These are phyloP conservation scores for Pyrus bretschneideri DNA, from an alignment of 306 rosid species.

Conservation along the genomic window DNA sequence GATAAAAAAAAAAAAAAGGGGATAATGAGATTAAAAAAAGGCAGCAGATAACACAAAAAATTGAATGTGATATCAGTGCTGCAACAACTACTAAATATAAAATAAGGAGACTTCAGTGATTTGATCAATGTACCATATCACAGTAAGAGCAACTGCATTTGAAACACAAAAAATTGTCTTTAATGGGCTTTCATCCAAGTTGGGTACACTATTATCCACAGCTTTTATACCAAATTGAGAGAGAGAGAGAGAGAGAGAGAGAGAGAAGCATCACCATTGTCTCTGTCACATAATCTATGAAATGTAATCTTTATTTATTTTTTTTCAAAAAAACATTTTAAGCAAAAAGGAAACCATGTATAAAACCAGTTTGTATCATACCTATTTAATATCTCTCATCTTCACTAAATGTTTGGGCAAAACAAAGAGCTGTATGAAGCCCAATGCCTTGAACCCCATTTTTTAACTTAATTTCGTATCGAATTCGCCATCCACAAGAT, in stretches of 20 bases:
- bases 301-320: constrained; percentile 10
- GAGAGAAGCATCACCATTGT: constrained; percentile 28
- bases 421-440: constrained; percentile 65
- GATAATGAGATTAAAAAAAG: too few species aligned
- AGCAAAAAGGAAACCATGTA: background rate
- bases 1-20: too few species aligned
- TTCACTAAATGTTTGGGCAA: constrained; percentile 58
- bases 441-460: constrained; percentile 74
- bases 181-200: constrained; percentile 29
- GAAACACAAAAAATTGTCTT: constrained; percentile 21
- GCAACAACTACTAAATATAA: too few species aligned
- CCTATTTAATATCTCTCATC: constrained; percentile 69
- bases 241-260: background rate
- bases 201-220: constrained; percentile 24
- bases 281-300: constrained; percentile 59
- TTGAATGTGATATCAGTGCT: too few species aligned
- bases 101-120: too few species aligned
- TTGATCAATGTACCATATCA: too few species aligned
- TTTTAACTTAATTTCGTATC: too few species aligned
- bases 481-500: too few species aligned
- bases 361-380: constrained; percentile 11
- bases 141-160: too few species aligned
- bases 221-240: constrained; percentile 27
- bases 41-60: too few species aligned
- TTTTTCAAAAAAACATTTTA: background rate